Evolutionary conservation across 2,329 filamentous ascomycete species (phyloP), one percentile per base, ranked within the genome.

Genomic region (Lasiodiplodia sp.): DNA sequence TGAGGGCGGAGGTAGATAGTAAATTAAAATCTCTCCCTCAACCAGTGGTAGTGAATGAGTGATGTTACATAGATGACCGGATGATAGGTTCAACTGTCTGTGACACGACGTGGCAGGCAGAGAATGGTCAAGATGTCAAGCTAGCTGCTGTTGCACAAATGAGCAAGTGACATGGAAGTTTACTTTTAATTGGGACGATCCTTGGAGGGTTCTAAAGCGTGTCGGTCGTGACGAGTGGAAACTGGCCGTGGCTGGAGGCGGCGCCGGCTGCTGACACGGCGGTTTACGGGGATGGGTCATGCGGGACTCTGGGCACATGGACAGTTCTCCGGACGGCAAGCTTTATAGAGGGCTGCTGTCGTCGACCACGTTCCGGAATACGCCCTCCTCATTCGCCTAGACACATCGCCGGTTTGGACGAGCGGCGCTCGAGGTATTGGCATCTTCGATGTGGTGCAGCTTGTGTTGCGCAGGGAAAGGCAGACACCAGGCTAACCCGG

Each of bases 11-110:
- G 49, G 56, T 62, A 62, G 28, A 68, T 68, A 63, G 57, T 25
- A 21, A 63, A 68, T 44, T 37, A 23, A 55, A n/a, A 21, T 31
- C 56, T 60, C 49, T 63, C 57, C 66, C 66, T 68, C 66, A 68
- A n/a, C 18, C 47, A 25, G 14, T 34, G 56, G 66, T 37, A n/a
- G 10, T 34, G 47, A 34, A 34, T 28, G 31, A 49, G 55, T 44
- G 28, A 28, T 8, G 28, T 67, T 28, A 28, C 28, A 28, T 7
- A 6, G 28, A 28, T 1, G 28, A 7, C 28, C 28, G 28, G 28
- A 28, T 28, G 28, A 28, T 28, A 28, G 28, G 5, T 28, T 28
- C 28, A 28, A 28, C 28, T 28, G 28, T 1, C 5, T 5, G 28
- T 28, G 28, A 28, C 28, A 28, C 28, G 28, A 28, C 40, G 40